A percentile compares a stretch with the other conserved stretches of the same genome.
Conservation (phyloP, 2,329 filamentous ascomycete genomes). For the Zymoseptoria brevis region DNA sequence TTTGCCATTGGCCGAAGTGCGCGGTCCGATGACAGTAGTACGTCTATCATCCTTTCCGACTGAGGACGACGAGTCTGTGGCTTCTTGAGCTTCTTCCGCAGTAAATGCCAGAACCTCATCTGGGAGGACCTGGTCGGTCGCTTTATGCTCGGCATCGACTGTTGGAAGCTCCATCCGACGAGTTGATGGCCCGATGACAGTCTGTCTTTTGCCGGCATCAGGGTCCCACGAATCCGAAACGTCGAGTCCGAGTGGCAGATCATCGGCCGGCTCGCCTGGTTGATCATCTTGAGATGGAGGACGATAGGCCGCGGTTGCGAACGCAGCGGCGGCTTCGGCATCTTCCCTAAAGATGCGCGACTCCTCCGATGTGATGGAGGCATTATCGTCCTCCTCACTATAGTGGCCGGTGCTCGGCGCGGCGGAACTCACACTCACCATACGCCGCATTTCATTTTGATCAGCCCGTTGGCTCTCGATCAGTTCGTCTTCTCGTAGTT, state of each 20-base stretch:
- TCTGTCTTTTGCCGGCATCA: constrained; percentile 9
- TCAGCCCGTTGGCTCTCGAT: constrained; percentile 3
- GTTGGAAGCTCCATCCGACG: constrained; percentile 2
- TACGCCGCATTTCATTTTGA: constrained; percentile 2
- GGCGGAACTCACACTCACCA: constrained; percentile 7
- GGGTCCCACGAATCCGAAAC: constrained; percentile 10
- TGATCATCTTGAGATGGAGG: constrained; percentile 3
- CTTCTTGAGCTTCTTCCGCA: not conserved
- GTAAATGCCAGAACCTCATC: constrained; percentile 2
- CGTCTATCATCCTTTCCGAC: constrained; percentile 7
- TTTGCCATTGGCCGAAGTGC: not conserved
- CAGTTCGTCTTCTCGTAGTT: constrained; percentile 2
- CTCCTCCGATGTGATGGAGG: constrained; percentile 12
- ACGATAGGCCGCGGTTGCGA: constrained; percentile 8
- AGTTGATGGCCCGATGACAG: constrained; percentile 13
- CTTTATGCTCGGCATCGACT: constrained; percentile 10
- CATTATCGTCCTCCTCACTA: constrained; percentile 13
- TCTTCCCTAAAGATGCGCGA: constrained; percentile 20
- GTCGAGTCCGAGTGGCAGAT: constrained; percentile 4
- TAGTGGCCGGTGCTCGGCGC: constrained; percentile 9
- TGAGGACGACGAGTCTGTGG: not conserved
- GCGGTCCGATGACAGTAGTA: constrained; percentile 15
- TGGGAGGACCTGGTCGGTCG: constrained; percentile 10
- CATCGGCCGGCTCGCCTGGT: constrained; percentile 3
- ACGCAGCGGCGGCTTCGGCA: constrained; percentile 20